A percentile compares a stretch with the other conserved stretches of the same genome.
phyloP scores from a whole-genome alignment of 78 protist species.

The Polysphondylium violaceum region DNA sequence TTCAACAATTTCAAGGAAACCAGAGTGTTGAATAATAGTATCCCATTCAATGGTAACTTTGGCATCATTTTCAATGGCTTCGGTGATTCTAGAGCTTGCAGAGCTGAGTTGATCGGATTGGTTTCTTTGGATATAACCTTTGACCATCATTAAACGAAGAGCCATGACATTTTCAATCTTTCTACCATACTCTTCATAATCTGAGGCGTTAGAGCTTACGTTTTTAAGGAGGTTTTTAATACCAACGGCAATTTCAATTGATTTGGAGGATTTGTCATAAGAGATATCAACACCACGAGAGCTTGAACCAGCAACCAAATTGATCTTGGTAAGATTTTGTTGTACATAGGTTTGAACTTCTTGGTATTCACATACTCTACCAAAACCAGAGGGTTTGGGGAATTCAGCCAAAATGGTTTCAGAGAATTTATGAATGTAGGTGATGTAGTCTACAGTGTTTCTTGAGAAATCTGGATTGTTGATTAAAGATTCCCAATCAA shows the following conservation, averaged over 20 bases:
- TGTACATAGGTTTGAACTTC: conserved; percentile 33
- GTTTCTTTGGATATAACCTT: conserved; percentile 47
- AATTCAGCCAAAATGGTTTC: conserved; percentile 26
- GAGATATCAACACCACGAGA: conserved; percentile 7
- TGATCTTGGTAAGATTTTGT: neutral
- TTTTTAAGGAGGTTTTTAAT: conserved; percentile 4
- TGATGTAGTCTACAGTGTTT: conserved; percentile 23
- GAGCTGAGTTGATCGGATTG: neutral
- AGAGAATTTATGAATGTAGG: conserved; percentile 18
- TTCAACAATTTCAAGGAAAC: neutral
- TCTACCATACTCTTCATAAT: conserved; percentile 42
- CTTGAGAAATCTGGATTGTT: conserved; percentile 5
- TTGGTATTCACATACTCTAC: conserved; percentile 29
- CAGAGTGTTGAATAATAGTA: conserved; percentile 19
- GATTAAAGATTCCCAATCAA: conserved; percentile 60
- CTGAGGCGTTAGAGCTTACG: neutral
- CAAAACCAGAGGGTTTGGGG: conserved; percentile 11
- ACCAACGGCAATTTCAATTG: conserved; percentile 21
- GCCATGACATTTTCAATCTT: conserved; percentile 44
- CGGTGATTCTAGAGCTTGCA: neutral
- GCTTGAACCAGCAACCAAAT: conserved; percentile 8
- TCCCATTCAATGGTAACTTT: conserved; percentile 43
- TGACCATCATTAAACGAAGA: conserved; percentile 8
- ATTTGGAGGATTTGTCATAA: conserved; percentile 1
- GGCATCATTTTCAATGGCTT: conserved; percentile 39